These are phyloP conservation scores for Leishmania aethiopica DNA, from an alignment of 208 protist genomes.

Conservation along the genomic window DNA sequence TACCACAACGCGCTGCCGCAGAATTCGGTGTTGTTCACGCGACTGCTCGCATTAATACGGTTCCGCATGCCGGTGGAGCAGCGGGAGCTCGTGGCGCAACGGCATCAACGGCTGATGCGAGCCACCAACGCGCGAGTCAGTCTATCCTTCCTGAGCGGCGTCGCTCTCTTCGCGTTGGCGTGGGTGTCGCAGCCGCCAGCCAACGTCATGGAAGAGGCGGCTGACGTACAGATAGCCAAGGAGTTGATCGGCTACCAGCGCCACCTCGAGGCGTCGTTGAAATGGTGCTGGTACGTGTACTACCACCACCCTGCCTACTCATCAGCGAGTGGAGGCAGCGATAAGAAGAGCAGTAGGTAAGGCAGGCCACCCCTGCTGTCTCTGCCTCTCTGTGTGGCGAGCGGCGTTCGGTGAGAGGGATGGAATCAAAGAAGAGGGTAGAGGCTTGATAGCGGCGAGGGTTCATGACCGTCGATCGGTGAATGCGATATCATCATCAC, in stretches of 20 bases:
- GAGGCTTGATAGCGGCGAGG: background rate
- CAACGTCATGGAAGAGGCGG: constrained; percentile 57
- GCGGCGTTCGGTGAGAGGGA: background rate
- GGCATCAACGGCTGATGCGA: constrained; percentile 65
- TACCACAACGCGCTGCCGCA: constrained; percentile 66
- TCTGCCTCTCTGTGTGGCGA: background rate
- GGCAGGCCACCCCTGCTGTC: background rate
- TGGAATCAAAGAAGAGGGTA: background rate
- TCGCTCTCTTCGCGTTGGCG: constrained; percentile 43
- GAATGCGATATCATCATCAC: background rate
- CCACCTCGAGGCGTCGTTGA: constrained; percentile 56
- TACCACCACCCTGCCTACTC: constrained; percentile 83
- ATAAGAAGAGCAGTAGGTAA: background rate
- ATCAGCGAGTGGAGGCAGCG: constrained; percentile 4
- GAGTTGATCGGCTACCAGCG: constrained; percentile 63
- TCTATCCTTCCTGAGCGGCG: constrained; percentile 58
- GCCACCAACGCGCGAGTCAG: constrained; percentile 73
- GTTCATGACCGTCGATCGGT: background rate
- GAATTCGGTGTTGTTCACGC: constrained; percentile 61
- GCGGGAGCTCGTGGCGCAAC: constrained; percentile 63
- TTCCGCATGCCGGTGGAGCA: constrained; percentile 41
- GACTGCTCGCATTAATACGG: constrained; percentile 38
- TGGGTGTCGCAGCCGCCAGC: constrained; percentile 45
- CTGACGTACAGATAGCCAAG: constrained; percentile 59
- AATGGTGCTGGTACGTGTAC: constrained; percentile 87